A percentile compares a stretch with the other conserved stretches of the same genome.
Conservation (phyloP, 371 early-diverging fungal genomes). For the Actinomortierella ambigua region DNA sequence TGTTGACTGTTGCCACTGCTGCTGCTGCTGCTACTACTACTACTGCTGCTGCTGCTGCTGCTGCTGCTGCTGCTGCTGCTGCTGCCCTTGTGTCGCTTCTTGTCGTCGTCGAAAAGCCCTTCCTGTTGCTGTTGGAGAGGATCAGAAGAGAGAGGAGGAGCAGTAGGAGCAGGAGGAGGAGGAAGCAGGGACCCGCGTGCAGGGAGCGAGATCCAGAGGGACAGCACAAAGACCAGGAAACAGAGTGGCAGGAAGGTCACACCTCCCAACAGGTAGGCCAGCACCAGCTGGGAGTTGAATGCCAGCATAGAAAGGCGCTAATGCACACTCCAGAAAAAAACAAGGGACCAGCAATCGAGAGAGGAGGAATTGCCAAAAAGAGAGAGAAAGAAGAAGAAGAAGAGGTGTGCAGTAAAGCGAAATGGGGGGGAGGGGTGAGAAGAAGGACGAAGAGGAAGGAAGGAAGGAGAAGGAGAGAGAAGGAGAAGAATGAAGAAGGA, state of each 20-base stretch:
- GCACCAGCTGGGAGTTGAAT: no score
- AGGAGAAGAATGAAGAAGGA: neutral
- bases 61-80: conserved; percentile 2
- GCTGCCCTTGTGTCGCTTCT: neutral
- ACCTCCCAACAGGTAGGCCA: conserved; percentile 38
- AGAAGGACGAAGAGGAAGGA: neutral
- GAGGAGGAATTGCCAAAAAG: no score
- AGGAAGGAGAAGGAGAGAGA: neutral
- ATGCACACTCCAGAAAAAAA: no score
- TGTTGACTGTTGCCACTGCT: neutral
- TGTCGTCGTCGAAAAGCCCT: neutral
- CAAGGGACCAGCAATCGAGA: neutral
- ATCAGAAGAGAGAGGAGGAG: neutral
- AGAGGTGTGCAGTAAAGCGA: neutral
- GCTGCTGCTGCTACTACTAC: neutral
- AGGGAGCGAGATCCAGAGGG: conserved; percentile 36
- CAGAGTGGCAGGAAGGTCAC: conserved; percentile 38
- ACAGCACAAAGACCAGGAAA: conserved; percentile 8
- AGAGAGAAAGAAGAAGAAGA: neutral
- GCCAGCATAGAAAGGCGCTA: no score
- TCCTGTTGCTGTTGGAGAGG: neutral
- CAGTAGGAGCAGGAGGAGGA: neutral
- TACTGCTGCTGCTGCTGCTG: conserved; percentile 5
- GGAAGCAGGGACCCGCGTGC: conserved; percentile 23
- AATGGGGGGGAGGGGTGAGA: neutral